phyloP scores from a whole-genome alignment of 441 rosid species.

The Gossypium schwendimanii region DNA sequence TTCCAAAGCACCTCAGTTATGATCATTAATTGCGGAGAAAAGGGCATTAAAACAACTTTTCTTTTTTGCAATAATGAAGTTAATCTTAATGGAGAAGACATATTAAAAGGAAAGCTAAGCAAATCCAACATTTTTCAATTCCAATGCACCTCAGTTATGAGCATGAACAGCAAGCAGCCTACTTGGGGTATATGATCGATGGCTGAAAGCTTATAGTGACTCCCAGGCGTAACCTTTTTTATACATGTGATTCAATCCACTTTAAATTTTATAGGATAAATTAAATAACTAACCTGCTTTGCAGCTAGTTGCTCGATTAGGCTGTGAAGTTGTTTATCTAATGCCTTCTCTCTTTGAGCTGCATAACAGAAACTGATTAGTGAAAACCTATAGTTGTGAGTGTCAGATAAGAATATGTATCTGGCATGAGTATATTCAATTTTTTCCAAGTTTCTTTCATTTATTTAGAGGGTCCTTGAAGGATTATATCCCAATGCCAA shows the following conservation, averaged over 20 bases:
- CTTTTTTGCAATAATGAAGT: background rate
- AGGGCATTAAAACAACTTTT: background rate
- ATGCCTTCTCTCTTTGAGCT: constrained; percentile 84
- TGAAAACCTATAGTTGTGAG: background rate
- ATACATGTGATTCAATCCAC: background rate
- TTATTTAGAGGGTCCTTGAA: background rate
- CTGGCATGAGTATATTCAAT: background rate
- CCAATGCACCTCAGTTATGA: background rate
- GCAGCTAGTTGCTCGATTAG: constrained; percentile 78
- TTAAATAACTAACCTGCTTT: constrained; percentile 56
- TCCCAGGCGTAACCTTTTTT: background rate
- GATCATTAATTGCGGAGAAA: background rate
- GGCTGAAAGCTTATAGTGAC: background rate
- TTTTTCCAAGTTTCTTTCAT: background rate
- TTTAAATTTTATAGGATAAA: background rate
- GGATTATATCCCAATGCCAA: background rate
- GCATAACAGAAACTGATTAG: constrained; percentile 16
- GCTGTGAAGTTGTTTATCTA: constrained; percentile 85
- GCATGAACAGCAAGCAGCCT: background rate
- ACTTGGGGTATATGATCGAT: background rate
- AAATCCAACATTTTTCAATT: background rate
- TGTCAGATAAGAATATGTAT: background rate
- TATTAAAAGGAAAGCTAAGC: background rate
- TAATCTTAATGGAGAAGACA: background rate
- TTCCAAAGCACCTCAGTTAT: background rate